phyloP scores from a whole-genome alignment of 73 alveolate genomes.

The Paramecium bursaria region DNA sequence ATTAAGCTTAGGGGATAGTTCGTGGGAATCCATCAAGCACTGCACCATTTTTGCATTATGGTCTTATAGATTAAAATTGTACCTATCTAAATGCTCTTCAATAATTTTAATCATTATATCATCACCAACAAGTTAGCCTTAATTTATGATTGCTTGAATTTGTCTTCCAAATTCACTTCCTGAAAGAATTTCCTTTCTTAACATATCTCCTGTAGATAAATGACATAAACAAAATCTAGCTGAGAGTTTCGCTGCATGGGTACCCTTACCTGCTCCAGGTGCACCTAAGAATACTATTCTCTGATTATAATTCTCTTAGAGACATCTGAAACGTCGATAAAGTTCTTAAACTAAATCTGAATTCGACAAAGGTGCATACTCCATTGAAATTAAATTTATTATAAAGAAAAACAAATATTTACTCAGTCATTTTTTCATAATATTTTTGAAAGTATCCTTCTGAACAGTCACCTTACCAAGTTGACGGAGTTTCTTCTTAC shows the following conservation, averaged over 20 bases:
- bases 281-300: not conserved
- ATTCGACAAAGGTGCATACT: not conserved
- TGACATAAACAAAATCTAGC: slow-evolving; percentile 63
- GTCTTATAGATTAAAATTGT: slow-evolving; percentile 52
- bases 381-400: not conserved
- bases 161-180: slow-evolving; percentile 79
- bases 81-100: slow-evolving; percentile 58
- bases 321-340: not conserved
- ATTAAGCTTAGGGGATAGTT: slow-evolving; percentile 74
- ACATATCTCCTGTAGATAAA: slow-evolving; percentile 82
- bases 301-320: not conserved
- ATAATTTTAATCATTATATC: slow-evolving; percentile 74
- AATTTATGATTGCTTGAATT: slow-evolving; percentile 77
- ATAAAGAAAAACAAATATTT: not conserved
- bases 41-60: slow-evolving; percentile 81
- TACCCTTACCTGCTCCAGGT: slow-evolving; percentile 42
- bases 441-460: slow-evolving; percentile 63
- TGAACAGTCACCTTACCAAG: slow-evolving; percentile 77
- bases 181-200: slow-evolving; percentile 76
- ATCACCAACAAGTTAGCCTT: slow-evolving; percentile 83
- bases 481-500: slow-evolving; percentile 82
- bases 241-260: slow-evolving; percentile 19
- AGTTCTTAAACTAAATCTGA: not conserved
- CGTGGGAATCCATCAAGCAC: slow-evolving; percentile 87
- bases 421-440: slow-evolving; percentile 64